A percentile compares a stretch with the other conserved stretches of the same genome.
Evolutionary conservation across 2,329 filamentous ascomycete species (phyloP).

Genomic region (Pyrenochaeta sp.): DNA sequence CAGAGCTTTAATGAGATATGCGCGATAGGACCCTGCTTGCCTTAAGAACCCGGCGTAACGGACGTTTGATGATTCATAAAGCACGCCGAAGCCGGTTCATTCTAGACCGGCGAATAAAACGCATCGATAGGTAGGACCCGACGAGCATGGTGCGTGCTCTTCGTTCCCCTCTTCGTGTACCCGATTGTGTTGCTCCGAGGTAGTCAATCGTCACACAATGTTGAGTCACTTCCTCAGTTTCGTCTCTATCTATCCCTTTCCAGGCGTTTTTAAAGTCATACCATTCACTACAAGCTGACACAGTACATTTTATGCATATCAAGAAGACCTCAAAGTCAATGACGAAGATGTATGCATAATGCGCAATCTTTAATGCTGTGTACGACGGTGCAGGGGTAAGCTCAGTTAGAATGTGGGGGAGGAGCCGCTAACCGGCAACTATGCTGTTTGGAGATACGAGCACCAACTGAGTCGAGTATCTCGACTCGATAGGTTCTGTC

Average conservation of each 20-base stretch:
- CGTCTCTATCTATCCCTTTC: not conserved
- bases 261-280: not conserved
- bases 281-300: not conserved
- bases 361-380: not conserved
- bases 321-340: not conserved
- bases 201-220: not conserved
- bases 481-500: not conserved
- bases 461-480: not conserved
- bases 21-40: not conserved
- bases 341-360: not conserved
- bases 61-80: not conserved
- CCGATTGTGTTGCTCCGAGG: not conserved
- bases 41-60: not conserved
- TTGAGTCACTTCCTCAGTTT: not conserved
- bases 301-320: not conserved
- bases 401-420: conserved; percentile 7
- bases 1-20: not conserved
- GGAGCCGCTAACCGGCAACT: conserved; percentile 9
- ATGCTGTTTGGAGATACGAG: not conserved
- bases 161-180: not conserved
- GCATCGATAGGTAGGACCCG: not conserved
- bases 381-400: not conserved
- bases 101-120: not conserved
- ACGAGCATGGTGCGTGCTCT: not conserved
- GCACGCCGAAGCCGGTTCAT: not conserved